Conservation (phyloP, 2,329 filamentous ascomycete species). For the Diaporthe citrichinensis region DNA sequence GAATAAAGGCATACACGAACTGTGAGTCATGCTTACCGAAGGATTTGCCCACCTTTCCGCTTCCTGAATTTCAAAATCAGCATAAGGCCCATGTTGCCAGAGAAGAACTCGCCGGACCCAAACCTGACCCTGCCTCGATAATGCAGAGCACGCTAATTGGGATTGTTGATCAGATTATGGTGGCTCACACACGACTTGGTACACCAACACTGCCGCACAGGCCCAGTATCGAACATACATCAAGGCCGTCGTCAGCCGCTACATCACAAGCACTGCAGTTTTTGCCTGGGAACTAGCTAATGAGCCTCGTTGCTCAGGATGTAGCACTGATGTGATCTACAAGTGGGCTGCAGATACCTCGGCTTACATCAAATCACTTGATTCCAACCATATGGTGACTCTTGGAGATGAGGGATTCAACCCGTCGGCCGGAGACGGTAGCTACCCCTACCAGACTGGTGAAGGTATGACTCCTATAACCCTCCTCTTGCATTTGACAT, state of each 20-base stretch:
- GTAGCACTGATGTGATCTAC: slow-evolving; percentile 68
- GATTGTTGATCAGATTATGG: slow-evolving; percentile 60
- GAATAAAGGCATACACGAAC: slow-evolving; percentile 70
- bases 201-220: slow-evolving; percentile 62
- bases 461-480: background rate
- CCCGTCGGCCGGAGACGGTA: slow-evolving; percentile 45
- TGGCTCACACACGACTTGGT: slow-evolving; percentile 65
- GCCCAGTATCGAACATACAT: slow-evolving; percentile 65
- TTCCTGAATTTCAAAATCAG: background rate
- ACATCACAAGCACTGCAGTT: slow-evolving; percentile 59
- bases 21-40: background rate
- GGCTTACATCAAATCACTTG: slow-evolving; percentile 72
- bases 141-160: background rate
- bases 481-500: slow-evolving; percentile 45
- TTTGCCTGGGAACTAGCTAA: slow-evolving; percentile 68
- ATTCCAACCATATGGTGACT: slow-evolving; percentile 71
- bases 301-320: slow-evolving; percentile 72
- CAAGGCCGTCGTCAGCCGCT: slow-evolving; percentile 60
- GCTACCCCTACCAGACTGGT: slow-evolving; percentile 43
- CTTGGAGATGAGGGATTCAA: slow-evolving; percentile 68
- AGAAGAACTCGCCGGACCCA: background rate
- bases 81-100: background rate
- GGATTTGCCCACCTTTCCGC: background rate
- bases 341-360: slow-evolving; percentile 71
- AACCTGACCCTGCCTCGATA: background rate